Percentiles rank a stretch among this genome's conserved stretches.
Conservation (phyloP, 208 protist genomes). For the Histomonas meleagridis region DNA sequence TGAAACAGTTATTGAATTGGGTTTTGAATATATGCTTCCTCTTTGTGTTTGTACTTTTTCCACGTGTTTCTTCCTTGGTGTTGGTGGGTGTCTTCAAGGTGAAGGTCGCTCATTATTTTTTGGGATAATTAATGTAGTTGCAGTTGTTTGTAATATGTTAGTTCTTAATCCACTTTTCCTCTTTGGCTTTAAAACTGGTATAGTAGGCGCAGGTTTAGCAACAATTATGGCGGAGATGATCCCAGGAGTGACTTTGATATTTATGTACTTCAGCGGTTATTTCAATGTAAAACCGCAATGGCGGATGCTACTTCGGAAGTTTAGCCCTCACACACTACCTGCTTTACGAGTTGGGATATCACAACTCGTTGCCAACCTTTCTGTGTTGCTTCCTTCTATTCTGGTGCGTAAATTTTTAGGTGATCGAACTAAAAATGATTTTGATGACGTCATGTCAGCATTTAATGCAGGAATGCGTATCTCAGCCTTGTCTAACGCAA, state of each 20-base stretch:
- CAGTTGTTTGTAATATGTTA: not conserved
- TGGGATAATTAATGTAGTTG: not conserved
- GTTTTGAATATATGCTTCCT: not conserved
- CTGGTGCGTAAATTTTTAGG: not conserved
- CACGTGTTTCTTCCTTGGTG: not conserved
- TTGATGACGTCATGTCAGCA: not conserved
- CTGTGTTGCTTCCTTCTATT: not conserved
- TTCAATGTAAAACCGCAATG: not conserved
- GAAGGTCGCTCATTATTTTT: not conserved
- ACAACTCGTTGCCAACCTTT: not conserved
- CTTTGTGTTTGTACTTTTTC: not conserved
- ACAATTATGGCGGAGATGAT: not conserved
- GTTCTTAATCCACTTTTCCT: not conserved
- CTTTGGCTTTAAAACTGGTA: not conserved
- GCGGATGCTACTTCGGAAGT: not conserved
- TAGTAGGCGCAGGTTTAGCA: not conserved
- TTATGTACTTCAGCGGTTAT: not conserved
- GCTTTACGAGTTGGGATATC: not conserved
- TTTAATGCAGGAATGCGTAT: not conserved
- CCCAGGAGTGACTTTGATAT: not conserved
- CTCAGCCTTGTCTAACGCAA: not conserved
- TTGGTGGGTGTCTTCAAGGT: not conserved
- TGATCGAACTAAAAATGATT: not conserved
- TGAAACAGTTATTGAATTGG: not conserved
- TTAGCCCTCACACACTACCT: not conserved